Evolutionary conservation across 2,329 filamentous ascomycete genomes (phyloP).

Genomic region (Hypoxylon sp.): DNA sequence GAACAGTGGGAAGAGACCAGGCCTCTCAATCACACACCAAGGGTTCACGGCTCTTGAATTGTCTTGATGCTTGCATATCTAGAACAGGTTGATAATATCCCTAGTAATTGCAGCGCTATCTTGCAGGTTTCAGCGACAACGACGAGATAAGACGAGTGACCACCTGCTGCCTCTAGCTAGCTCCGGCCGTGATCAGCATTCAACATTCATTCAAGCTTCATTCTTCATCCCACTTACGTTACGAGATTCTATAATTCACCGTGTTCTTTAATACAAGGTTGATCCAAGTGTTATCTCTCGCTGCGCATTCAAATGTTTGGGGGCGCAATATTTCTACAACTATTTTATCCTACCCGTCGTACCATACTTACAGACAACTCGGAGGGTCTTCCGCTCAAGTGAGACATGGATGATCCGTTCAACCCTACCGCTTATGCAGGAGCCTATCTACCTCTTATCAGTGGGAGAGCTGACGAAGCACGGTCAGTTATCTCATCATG

Average conservation of each 20-base stretch:
- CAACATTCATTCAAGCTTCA: conserved; percentile 21
- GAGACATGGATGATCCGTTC: conserved; percentile 14
- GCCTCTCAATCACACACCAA: background rate
- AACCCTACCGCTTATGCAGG: conserved; percentile 6
- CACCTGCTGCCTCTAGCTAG: conserved; percentile 35
- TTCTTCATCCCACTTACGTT: conserved; percentile 1
- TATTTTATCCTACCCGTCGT: background rate
- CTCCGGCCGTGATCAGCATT: conserved; percentile 26
- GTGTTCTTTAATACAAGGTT: background rate
- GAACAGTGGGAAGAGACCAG: background rate
- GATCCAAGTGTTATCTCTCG: background rate
- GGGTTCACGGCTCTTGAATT: background rate
- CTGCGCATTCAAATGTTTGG: background rate
- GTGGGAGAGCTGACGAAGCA: conserved; percentile 11
- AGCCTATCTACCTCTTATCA: conserved; percentile 29
- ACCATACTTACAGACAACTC: conserved; percentile 11
- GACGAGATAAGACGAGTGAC: conserved; percentile 30
- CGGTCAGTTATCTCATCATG: background rate
- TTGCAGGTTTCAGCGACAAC: conserved; percentile 1
- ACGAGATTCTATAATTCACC: conserved; percentile 1
- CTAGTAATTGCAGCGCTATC: background rate
- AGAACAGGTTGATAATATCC: background rate
- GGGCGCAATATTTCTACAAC: background rate
- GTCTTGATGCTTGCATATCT: background rate
- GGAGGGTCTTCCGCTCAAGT: conserved; percentile 2